These are phyloP conservation scores for Candida ipomoeae DNA, from an alignment of 805 yeast genomes.

Conservation along the genomic window DNA sequence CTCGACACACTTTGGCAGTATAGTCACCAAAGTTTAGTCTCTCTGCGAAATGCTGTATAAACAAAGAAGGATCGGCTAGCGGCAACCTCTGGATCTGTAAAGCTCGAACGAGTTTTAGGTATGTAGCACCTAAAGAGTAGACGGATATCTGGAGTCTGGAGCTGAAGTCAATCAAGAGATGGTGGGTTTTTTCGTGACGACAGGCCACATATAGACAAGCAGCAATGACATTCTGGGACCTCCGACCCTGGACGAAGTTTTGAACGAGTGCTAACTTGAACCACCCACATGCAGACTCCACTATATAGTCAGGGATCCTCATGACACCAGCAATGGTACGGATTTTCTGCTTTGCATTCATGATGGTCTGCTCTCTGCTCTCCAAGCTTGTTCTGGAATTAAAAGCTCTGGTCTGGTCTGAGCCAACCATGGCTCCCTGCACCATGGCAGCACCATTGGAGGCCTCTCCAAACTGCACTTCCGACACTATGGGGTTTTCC, in stretches of 20 bases:
- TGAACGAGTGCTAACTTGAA: conserved; percentile 79
- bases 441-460: conserved; percentile 93
- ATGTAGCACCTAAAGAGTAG: conserved; percentile 93
- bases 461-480: conserved; percentile 90
- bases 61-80: conserved; percentile 88
- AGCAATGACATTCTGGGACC: conserved; percentile 92
- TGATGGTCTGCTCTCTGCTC: conserved; percentile 82
- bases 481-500: conserved; percentile 92
- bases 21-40: conserved; percentile 75
- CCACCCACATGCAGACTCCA: conserved; percentile 87
- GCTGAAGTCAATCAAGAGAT: conserved; percentile 93
- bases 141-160: conserved; percentile 87
- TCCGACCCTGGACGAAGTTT: conserved; percentile 94
- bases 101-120: conserved; percentile 84
- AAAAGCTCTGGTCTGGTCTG: conserved; percentile 77
- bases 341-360: conserved; percentile 77
- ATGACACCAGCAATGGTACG: conserved; percentile 76
- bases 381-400: conserved; percentile 71
- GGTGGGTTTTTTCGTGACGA: conserved; percentile 84
- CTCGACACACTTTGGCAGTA: conserved; percentile 71
- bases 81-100: conserved; percentile 77
- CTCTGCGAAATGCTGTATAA: conserved; percentile 91
- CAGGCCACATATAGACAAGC: conserved; percentile 95
- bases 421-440: conserved; percentile 89
- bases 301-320: conserved; percentile 74